phyloP scores from a whole-genome alignment of 108 stramenopile species.

The Skeletonema potamos region DNA sequence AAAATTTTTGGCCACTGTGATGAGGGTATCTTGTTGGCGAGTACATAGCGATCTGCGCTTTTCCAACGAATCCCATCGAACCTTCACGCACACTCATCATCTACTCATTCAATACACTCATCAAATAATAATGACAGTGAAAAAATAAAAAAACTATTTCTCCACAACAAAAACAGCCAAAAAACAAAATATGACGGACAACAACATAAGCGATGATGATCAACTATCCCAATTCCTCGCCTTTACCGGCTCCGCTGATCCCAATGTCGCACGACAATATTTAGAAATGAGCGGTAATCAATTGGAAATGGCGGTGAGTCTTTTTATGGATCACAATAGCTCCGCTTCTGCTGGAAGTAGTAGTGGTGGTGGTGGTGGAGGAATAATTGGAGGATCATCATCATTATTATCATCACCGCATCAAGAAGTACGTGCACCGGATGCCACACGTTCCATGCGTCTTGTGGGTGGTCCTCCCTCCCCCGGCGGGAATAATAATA shows the following conservation, averaged over 20 bases:
- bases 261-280: constrained; percentile 58
- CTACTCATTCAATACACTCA: too few species aligned
- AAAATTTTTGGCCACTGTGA: too few species aligned
- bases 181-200: background rate
- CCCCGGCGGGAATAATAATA: background rate
- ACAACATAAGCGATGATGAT: constrained; percentile 15
- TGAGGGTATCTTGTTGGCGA: too few species aligned
- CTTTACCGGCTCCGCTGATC: constrained; percentile 69
- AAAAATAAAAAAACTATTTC: too few species aligned
- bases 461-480: constrained; percentile 61
- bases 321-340: constrained; percentile 69
- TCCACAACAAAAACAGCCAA: background rate
- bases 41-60: too few species aligned
- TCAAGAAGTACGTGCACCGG: constrained; percentile 84
- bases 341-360: constrained; percentile 29
- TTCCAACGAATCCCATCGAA: too few species aligned
- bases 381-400: background rate
- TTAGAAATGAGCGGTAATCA: constrained; percentile 83
- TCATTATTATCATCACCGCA: background rate
- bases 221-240: constrained; percentile 73
- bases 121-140: too few species aligned
- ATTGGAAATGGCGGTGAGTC: constrained; percentile 71
- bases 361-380: constrained; percentile 16
- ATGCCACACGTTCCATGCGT: constrained; percentile 82
- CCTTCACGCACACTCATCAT: too few species aligned